These are phyloP conservation scores for Pleurotus citrinopileatus DNA, from an alignment of 768 basidiomycete species.

Conservation along the genomic window DNA sequence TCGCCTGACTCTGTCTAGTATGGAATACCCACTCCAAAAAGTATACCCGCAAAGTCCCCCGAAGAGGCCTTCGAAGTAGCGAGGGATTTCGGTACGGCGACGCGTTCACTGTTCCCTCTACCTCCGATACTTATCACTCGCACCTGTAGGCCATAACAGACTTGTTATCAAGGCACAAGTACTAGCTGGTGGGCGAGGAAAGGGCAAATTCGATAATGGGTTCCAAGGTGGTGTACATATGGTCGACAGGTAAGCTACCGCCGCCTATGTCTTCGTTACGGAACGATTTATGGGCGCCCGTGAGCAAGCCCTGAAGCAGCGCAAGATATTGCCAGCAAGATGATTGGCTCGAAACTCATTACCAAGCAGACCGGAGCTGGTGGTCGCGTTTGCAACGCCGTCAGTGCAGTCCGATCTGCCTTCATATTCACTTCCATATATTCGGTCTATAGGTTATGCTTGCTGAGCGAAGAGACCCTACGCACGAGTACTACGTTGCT, in stretches of 20 bases:
- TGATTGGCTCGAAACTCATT: slow-evolving; percentile 94
- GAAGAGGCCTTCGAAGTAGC: slow-evolving; percentile 90
- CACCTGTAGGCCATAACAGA: slow-evolving; percentile 56
- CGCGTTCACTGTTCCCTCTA: slow-evolving; percentile 11
- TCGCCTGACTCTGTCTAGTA: slow-evolving; percentile 52
- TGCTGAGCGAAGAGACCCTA: slow-evolving; percentile 89
- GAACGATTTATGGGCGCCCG: slow-evolving; percentile 1
- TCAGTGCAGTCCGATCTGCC: slow-evolving; percentile 41
- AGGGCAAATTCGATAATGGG: slow-evolving; percentile 94
- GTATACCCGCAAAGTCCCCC: slow-evolving; percentile 81
- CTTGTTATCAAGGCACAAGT: slow-evolving; percentile 99
- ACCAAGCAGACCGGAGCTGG: slow-evolving; percentile 96
- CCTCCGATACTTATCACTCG: slow-evolving; percentile 10
- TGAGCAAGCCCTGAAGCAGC: slow-evolving; percentile 77
- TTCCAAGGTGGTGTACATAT: slow-evolving; percentile 97
- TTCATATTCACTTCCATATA: neutral
- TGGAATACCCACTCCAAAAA: slow-evolving; percentile 92
- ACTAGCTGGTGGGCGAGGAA: slow-evolving; percentile 96
- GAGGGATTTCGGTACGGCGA: slow-evolving; percentile 80
- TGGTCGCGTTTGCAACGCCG: slow-evolving; percentile 94
- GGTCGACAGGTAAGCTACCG: slow-evolving; percentile 66
- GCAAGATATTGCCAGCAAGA: slow-evolving; percentile 81
- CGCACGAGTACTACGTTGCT: slow-evolving; percentile 98
- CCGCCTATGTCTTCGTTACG: slow-evolving; percentile 5
- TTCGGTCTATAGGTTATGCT: slow-evolving; percentile 79